These are phyloP conservation scores for Lepidium aucheri DNA, from an alignment of 345 rosid species.

Conservation along the genomic window DNA sequence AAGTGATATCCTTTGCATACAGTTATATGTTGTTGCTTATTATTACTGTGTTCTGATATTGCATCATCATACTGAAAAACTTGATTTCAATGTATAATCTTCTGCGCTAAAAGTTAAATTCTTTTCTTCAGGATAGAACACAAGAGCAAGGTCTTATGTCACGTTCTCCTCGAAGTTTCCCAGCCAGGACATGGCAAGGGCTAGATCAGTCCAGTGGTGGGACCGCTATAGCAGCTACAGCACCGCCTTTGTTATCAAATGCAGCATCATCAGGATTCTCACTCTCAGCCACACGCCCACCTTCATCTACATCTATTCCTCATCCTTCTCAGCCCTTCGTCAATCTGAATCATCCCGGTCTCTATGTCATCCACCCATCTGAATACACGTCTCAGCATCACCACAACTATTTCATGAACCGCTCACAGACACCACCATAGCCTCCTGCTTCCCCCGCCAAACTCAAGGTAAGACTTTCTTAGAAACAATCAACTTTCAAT, in stretches of 20 bases:
- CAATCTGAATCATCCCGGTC: conserved; percentile 29
- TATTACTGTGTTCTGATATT: not conserved
- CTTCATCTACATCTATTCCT: conserved; percentile 36
- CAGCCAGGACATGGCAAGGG: conserved; percentile 66
- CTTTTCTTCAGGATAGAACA: conserved; percentile 48
- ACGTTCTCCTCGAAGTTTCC: conserved; percentile 40
- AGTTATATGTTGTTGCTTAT: not conserved
- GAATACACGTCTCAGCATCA: conserved; percentile 7
- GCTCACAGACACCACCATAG: conserved; percentile 47
- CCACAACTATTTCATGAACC: conserved; percentile 34
- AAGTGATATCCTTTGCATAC: not conserved
- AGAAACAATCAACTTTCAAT: not conserved
- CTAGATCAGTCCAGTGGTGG: conserved; percentile 44
- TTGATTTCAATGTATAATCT: not conserved
- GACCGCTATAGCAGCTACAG: conserved; percentile 12
- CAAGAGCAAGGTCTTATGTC: conserved; percentile 33
- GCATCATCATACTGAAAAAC: not conserved
- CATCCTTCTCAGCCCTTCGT: conserved; percentile 39
- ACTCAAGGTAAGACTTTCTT: conserved; percentile 15
- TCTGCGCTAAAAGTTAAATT: not conserved
- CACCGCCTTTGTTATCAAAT: conserved; percentile 51
- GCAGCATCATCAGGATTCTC: conserved; percentile 99
- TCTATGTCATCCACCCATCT: conserved; percentile 34
- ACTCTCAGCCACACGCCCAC: conserved; percentile 45
- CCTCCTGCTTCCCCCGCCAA: not conserved